Evolutionary conservation across 2,329 filamentous ascomycete genomes (phyloP).

Genomic region (Arthrobotrys sinensis): DNA sequence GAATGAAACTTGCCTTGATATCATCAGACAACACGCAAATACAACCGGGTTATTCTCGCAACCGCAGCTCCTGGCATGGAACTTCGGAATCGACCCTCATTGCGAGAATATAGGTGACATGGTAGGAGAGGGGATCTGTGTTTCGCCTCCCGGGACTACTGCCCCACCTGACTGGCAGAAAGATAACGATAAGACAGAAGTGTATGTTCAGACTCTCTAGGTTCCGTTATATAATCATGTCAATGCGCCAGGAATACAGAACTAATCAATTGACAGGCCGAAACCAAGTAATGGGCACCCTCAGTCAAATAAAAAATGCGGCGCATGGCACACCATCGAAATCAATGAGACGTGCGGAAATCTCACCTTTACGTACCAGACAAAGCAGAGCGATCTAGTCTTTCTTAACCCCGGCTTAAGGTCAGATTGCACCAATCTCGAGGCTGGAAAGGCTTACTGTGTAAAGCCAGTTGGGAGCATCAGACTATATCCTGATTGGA

Average conservation of each 20-base stretch:
- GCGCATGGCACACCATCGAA: constrained; percentile 23
- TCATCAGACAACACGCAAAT: constrained; percentile 20
- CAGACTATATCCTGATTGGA: constrained; percentile 21
- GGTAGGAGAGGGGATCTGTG: constrained; percentile 29
- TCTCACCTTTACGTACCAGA: constrained; percentile 10
- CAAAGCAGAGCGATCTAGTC: constrained; percentile 12
- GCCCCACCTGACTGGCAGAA: constrained; percentile 16
- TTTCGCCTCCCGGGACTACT: constrained; percentile 14
- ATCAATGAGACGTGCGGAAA: constrained; percentile 13
- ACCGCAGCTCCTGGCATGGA: constrained; percentile 20
- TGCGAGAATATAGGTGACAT: constrained; percentile 10
- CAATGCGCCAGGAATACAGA: too few species aligned
- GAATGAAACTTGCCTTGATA: constrained; percentile 25
- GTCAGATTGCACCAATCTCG: constrained; percentile 20
- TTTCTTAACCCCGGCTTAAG: constrained; percentile 25
- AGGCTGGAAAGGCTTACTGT: constrained; percentile 27
- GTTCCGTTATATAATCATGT: neutral
- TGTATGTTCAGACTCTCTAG: neutral
- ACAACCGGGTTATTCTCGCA: constrained; percentile 17
- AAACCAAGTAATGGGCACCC: constrained; percentile 32
- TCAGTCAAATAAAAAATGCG: constrained; percentile 20
- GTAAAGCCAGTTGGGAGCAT: constrained; percentile 28
- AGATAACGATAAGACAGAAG: constrained; percentile 17
- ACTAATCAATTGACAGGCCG: neutral
- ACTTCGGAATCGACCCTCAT: constrained; percentile 11